phyloP scores from a whole-genome alignment of 192 early-diverging fungal genomes.

The Blastocladiella britannica region DNA sequence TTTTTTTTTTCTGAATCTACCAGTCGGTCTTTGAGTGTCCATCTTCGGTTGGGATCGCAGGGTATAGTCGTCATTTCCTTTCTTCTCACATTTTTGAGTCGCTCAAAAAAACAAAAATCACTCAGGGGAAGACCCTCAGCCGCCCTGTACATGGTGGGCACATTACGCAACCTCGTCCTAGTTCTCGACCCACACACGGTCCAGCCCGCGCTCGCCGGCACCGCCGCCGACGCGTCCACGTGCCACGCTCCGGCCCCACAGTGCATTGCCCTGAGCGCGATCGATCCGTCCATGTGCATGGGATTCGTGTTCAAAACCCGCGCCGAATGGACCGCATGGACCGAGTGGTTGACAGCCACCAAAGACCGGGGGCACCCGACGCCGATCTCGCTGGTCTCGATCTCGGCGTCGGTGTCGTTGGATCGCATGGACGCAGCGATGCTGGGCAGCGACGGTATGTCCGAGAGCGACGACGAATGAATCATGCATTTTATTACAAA shows the following conservation, averaged over 20 bases:
- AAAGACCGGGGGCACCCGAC: too few species aligned
- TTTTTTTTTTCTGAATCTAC: neutral
- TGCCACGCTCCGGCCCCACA: neutral
- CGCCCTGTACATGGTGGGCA: neutral
- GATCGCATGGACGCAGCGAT: too few species aligned
- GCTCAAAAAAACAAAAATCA: neutral
- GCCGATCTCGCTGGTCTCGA: too few species aligned
- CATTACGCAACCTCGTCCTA: neutral
- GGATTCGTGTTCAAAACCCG: neutral
- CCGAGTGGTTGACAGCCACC: too few species aligned
- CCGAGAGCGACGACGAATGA: too few species aligned
- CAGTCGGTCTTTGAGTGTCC: neutral
- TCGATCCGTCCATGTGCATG: neutral
- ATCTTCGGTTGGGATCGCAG: neutral
- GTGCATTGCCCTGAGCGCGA: neutral
- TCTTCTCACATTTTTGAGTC: neutral
- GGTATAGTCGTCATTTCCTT: neutral
- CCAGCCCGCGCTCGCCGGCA: neutral
- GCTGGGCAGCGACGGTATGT: too few species aligned
- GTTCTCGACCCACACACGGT: neutral
- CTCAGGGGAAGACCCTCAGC: neutral
- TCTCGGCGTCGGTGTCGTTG: too few species aligned
- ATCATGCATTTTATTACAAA: too few species aligned
- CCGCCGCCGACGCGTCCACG: neutral
- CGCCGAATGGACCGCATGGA: neutral